phyloP scores from a whole-genome alignment of 306 rosid genomes.

The Prunus mume region DNA sequence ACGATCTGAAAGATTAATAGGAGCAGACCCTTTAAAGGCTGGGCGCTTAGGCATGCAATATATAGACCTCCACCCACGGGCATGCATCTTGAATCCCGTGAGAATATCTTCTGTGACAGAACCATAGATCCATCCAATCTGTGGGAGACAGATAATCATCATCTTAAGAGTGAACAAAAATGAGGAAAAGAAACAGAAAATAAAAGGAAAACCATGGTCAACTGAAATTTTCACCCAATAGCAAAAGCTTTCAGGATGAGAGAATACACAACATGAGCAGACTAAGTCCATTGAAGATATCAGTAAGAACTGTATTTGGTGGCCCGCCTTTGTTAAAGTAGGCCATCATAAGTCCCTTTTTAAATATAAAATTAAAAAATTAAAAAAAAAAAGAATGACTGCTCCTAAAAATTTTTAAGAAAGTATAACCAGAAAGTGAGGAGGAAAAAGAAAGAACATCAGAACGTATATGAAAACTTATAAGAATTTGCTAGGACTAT shows the following conservation, averaged over 20 bases:
- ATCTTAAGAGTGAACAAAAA: not conserved
- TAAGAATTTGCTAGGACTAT: not conserved
- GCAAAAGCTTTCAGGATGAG: too few relatives aligned
- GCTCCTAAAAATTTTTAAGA: not conserved
- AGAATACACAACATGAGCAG: too few relatives aligned
- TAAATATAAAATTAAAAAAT: too few relatives aligned
- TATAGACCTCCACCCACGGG: slow-evolving; percentile 97
- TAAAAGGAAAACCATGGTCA: not conserved
- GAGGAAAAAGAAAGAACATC: too few relatives aligned
- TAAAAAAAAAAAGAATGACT: not conserved
- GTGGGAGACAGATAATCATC: slow-evolving; percentile 24
- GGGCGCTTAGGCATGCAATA: slow-evolving; percentile 90
- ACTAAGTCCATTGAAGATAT: too few relatives aligned
- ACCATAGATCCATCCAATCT: slow-evolving; percentile 99
- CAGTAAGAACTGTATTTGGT: too few relatives aligned
- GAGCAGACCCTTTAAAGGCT: slow-evolving; percentile 98
- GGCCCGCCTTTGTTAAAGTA: not conserved
- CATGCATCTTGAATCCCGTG: slow-evolving; percentile 98
- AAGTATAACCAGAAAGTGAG: not conserved
- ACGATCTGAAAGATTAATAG: slow-evolving; percentile 97
- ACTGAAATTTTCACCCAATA: too few relatives aligned
- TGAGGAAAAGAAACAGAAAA: not conserved
- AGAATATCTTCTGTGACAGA: slow-evolving; percentile 99
- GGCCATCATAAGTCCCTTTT: not conserved
- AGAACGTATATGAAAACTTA: not conserved